These are phyloP conservation scores for Turritis glabra DNA, from an alignment of 345 rosid species.

Conservation along the genomic window DNA sequence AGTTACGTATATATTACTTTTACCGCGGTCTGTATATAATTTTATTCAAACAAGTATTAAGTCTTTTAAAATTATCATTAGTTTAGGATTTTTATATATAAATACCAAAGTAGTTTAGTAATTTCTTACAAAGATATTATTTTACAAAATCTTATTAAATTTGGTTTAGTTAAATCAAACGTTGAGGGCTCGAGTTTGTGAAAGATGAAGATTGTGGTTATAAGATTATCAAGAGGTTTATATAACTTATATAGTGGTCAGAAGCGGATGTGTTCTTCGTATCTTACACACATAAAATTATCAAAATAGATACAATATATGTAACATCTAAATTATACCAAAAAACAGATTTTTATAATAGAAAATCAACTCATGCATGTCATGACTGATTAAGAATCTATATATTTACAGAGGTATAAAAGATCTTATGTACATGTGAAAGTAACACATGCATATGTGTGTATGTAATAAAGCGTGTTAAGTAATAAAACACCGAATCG, in stretches of 20 bases:
- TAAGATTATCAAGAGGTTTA: neutral
- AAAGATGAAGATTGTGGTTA: neutral
- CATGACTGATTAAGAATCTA: neutral
- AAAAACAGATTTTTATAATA: neutral
- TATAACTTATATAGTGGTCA: neutral
- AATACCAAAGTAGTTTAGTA: too few species aligned
- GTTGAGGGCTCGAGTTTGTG: neutral
- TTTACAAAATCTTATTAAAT: too few species aligned
- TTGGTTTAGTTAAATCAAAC: neutral
- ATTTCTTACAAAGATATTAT: too few species aligned
- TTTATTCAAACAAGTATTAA: too few species aligned
- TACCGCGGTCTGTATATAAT: neutral
- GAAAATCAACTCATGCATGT: neutral
- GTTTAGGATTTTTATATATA: too few species aligned
- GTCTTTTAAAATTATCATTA: too few species aligned
- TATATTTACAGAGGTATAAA: neutral
- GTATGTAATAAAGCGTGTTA: slow-evolving; percentile 4
- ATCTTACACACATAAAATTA: neutral
- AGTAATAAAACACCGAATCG: slow-evolving; percentile 17
- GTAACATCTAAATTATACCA: neutral
- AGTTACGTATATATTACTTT: neutral
- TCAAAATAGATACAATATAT: neutral
- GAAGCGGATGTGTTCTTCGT: neutral
- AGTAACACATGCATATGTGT: neutral
- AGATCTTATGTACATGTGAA: neutral